A percentile compares a stretch with the other conserved stretches of the same genome.
Evolutionary conservation across 306 rosid species (phyloP).

Genomic region (Comarum palustre): DNA sequence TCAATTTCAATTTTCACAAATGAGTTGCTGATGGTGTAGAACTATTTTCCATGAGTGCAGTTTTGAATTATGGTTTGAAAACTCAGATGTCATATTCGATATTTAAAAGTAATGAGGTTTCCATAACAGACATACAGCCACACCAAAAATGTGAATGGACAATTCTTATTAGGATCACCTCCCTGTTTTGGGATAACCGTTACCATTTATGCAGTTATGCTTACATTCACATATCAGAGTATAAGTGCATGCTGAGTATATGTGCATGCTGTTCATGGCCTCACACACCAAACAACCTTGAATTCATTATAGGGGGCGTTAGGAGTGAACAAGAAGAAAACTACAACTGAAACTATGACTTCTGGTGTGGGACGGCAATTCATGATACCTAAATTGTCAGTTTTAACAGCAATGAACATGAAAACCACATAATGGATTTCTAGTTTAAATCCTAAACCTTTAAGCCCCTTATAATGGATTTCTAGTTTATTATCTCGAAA

Average conservation of each 20-base stretch:
- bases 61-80: neutral
- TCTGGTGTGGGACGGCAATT: neutral
- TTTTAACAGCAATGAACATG: neutral
- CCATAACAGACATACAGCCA: conserved; percentile 14
- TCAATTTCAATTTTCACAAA: neutral
- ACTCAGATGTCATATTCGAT: neutral
- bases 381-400: neutral
- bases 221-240: neutral
- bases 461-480: neutral
- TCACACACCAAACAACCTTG: conserved; percentile 21
- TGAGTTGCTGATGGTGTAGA: neutral
- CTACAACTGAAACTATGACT: neutral
- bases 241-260: conserved; percentile 3
- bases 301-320: neutral
- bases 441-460: neutral
- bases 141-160: conserved; percentile 16
- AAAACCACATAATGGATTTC: neutral
- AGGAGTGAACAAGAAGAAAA: neutral
- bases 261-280: conserved; percentile 23
- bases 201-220: neutral
- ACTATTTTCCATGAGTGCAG: neutral
- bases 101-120: conserved; percentile 9
- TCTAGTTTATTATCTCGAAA: neutral
- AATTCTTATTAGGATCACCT: neutral
- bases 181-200: conserved; percentile 15